Conservation (phyloP, 2,329 filamentous ascomycete genomes). For the Ophiostoma sp. region DNA sequence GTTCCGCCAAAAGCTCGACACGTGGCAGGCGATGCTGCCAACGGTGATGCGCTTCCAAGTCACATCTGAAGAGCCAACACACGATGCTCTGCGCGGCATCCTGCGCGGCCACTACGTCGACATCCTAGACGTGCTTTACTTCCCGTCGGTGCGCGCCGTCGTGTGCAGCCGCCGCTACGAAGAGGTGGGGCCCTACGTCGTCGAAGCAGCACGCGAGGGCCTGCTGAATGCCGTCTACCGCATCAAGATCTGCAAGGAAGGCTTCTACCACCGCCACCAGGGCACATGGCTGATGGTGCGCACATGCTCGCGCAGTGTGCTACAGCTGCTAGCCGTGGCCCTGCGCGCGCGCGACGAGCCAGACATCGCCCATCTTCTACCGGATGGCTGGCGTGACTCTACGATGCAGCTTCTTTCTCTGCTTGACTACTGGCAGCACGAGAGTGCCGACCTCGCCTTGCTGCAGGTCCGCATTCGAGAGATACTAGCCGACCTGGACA, state of each 20-base stretch:
- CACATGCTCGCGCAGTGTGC: constrained; percentile 18
- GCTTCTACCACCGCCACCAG: constrained; percentile 23
- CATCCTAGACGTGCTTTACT: constrained; percentile 17
- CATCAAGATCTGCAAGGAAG: constrained; percentile 21
- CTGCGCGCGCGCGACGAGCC: constrained; percentile 9
- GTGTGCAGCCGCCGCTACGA: neutral
- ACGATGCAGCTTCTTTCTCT: neutral
- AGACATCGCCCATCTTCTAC: neutral
- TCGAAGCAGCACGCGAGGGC: constrained; percentile 13
- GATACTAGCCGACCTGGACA: neutral
- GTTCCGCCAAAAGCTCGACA: neutral
- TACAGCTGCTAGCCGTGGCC: constrained; percentile 8
- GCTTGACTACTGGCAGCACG: constrained; percentile 10
- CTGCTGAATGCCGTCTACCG: constrained; percentile 17
- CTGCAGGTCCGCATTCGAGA: neutral
- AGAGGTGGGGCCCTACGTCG: neutral
- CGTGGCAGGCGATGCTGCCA: constrained; percentile 18
- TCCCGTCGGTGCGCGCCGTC: constrained; percentile 18
- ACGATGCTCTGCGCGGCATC: constrained; percentile 18
- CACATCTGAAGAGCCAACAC: constrained; percentile 1
- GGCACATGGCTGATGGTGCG: constrained; percentile 21
- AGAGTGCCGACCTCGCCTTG: neutral
- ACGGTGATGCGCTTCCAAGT: constrained; percentile 19
- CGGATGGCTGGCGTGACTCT: neutral
- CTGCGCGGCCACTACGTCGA: constrained; percentile 22